Percentiles rank a stretch among this genome's conserved stretches.
Evolutionary conservation across 495 filamentous ascomycete genomes (phyloP).

Genomic region (Neurospora sublineolata): DNA sequence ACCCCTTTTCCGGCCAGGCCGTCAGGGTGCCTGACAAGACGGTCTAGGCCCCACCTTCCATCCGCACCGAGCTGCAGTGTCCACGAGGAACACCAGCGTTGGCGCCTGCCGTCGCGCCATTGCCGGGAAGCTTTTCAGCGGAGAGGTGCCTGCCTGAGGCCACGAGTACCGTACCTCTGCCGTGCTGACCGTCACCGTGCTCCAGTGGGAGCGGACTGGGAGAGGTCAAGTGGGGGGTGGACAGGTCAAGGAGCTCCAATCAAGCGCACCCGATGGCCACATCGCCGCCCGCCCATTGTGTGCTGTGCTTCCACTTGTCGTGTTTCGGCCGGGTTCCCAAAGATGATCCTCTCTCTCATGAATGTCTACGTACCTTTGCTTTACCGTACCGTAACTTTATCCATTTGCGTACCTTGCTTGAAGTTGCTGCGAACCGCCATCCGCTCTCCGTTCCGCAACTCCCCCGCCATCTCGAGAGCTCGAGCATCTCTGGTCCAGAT

Average conservation of each 20-base stretch:
- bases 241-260: not conserved
- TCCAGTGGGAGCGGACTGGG: not conserved
- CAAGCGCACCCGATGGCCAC: not conserved
- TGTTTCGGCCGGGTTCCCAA: not conserved
- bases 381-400: not conserved
- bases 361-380: not conserved
- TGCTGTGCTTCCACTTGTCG: not conserved
- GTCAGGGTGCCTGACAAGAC: not conserved
- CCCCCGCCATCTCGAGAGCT: not conserved
- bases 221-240: not conserved
- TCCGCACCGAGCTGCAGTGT: not conserved
- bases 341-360: not conserved
- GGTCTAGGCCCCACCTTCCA: not conserved
- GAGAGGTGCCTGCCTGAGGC: not conserved
- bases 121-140: not conserved
- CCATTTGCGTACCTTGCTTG: not conserved
- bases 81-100: not conserved
- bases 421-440: not conserved
- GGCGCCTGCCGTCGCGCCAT: not conserved
- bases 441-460: not conserved
- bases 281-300: not conserved
- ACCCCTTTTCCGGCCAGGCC: not conserved
- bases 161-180: not conserved
- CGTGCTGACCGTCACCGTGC: not conserved
- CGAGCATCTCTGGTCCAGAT: constrained; percentile 22